These are phyloP conservation scores for Aaosphaeria pasadenensis DNA, from an alignment of 2,329 filamentous ascomycete genomes.

Conservation along the genomic window DNA sequence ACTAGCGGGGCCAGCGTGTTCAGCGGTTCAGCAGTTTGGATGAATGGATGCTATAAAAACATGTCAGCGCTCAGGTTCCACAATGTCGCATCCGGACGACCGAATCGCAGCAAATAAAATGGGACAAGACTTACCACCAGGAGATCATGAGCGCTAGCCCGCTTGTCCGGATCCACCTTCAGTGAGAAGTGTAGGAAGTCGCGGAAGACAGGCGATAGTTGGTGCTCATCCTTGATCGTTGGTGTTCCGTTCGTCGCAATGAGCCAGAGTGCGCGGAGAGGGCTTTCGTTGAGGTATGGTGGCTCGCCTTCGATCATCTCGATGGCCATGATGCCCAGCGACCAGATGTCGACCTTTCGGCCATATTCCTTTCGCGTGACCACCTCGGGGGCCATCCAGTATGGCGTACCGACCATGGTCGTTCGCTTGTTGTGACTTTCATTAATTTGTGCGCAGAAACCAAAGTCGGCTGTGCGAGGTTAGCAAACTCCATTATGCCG, in stretches of 20 bases:
- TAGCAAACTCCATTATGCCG: neutral
- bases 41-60: conserved; percentile 44
- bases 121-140: conserved; percentile 66
- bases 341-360: conserved; percentile 98
- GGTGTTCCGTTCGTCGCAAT: conserved; percentile 98
- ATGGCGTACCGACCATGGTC: conserved; percentile 98
- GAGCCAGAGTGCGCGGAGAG: conserved; percentile 85
- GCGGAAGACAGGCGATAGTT: conserved; percentile 75
- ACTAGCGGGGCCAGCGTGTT: conserved; percentile 82
- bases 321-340: conserved; percentile 97
- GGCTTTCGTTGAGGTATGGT: conserved; percentile 93
- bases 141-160: conserved; percentile 90
- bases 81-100: conserved; percentile 3
- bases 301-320: conserved; percentile 99
- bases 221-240: conserved; percentile 87
- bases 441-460: conserved; percentile 98
- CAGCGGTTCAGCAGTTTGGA: conserved; percentile 51
- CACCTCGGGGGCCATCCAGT: conserved; percentile 99
- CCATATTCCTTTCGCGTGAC: conserved; percentile 97
- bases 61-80: conserved; percentile 11
- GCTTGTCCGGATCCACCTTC: conserved; percentile 95
- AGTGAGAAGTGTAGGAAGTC: conserved; percentile 92
- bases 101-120: conserved; percentile 2
- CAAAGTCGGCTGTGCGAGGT: conserved; percentile 76
- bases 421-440: conserved; percentile 95